Base-by-base conservation (phyloP, 305 asterid species). In the Solanum aculeatissimum region DNA sequence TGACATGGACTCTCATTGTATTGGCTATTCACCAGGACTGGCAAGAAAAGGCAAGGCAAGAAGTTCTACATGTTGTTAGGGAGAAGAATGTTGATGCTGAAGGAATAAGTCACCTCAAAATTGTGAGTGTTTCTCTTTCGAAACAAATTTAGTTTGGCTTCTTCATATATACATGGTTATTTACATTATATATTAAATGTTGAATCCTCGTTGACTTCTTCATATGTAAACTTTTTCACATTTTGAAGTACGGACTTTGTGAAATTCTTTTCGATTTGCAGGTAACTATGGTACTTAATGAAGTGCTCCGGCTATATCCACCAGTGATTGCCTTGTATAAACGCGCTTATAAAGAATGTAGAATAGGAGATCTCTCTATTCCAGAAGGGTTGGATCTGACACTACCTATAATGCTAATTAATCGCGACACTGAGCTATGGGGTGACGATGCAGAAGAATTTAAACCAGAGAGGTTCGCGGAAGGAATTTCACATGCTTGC, bases 31-130 rank as follows among this genome's bases (percentile, higher is more conserved):
- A 92, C 63, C 92, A 88, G n/a, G 84, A 88, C 65, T 91, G 92
- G 93, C 93, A 92, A 85, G 89, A 91, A 16, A 87, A 88, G 84
- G 93, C 95, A 57, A 90, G 95, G 80, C 86, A 91, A 82, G 92
- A 92, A 89, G 93, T 91, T 38, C 62, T 89, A 43, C 80, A 83
- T 55, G 82, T 89, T 16, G 86, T 89, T 40, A 71, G 72, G 57
- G 85, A 88, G 53, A 87, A 84, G 79, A 87, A 87, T 83, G 93
- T 90, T 42, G 87, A 91, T 69, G 81, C 83, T 72, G 86, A 88
- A 80, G 88, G 84, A 58, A 84, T 89, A 72, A 85, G 88, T 87
- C 92, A 86, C 77, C 93, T 92, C 69, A 92, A 91, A 87, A 84
- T 84, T 69, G 93, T 92, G 83, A 88, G 93, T 86, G 74, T 49